Base-by-base conservation (phyloP, 257 asterid genomes). In the Solanum medicagineum region DNA sequence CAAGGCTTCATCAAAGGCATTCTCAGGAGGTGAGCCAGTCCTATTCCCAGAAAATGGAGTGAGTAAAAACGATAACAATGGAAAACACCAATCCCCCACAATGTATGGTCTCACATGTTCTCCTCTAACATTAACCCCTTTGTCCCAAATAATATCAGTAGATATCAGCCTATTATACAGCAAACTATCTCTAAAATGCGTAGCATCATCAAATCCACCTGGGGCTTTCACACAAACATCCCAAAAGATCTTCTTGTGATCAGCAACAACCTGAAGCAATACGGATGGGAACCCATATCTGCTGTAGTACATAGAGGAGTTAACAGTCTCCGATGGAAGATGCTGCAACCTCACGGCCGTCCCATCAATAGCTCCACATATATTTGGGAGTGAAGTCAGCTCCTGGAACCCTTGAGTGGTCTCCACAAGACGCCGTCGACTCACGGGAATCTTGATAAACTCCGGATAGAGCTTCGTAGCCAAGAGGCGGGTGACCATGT, bases 161-260 rank as follows among this genome's bases (percentile, higher is more conserved):
- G 98, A 92, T 20, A 92, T 93, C 89, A 97, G 87, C 91, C 94
- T 91, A 55, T 93, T 91, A 62, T 94, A 97, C 87, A 97, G 79
- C 90, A 97, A 88, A 87, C 98, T 95, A 57, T 97, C 98, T 85
- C 99, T 88, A 70, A 97, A 93, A 92, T 97, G 99, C 11, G 98
- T 91, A 8, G 98, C 97, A 57, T 95, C 97, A 0, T 95, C 98
- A 54, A 90, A 92, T 16, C 97, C 98, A 4, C 99, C 99, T 0
- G 99, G 98, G 24, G 98, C 95, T 79, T 97, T 97, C 20, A 97
- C 98, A 79, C 99, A 97, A 14, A 97, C 99, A 87, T 97, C 99
- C 99, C 99, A 97, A 81, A 97, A 93, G 8, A 94, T 89, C 90
- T 94, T 97, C 93, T 93, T 95, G 83, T 92, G 95, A 87, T 97